Base-by-base conservation (phyloP, 1,284 basidiomycete species). In the Marasmius fiardii region DNA sequence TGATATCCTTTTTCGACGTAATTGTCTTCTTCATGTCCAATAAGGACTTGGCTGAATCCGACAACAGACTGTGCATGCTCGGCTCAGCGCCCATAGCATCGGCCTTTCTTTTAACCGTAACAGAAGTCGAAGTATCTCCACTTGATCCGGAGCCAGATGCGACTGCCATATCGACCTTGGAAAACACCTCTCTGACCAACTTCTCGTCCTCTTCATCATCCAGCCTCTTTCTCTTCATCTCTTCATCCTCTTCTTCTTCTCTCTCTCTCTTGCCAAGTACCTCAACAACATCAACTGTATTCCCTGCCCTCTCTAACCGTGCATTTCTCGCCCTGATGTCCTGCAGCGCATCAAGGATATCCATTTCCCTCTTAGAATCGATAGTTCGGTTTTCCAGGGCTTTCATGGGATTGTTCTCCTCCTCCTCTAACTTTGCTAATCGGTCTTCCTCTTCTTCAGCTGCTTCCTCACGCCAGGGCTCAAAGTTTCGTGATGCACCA, bases 321-420 rank as follows among this genome's bases (percentile, higher is more conserved):
- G 97, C 94, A 70, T 99, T 99, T 37, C 93, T 80, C 6, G 92
- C 91, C 60, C 94, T 82, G 60, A 99, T 92, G 66, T 98, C 96
- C 66, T 98, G 94, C 56, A 99, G 75, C 23, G 94, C 93, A 71
- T 99, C 96, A 63, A 98, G 80, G 55, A 97, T 90, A 67, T 99
- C 97, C 96, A 99, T 99, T 75, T 99, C 97, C 56, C 95, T 82
- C 71, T 96, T 93, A 34, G 91, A 92, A 71, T 96, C 93, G 51
- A 88, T 79, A 48, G 93, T 95, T 52, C 92, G 85, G 67, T 92
- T 92, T 78, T 99, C 97, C 28, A 99, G 79, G 28, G 86, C 91
- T 65, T 95, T 94, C 97, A 99, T 99, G 4, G 95, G 94, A 67
- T 99, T 96, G 65, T 92, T 92, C 70, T 93, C 92, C 65, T 93